phyloP scores from a whole-genome alignment of 164 flowering plant species.

The Houttuynia cordata region DNA sequence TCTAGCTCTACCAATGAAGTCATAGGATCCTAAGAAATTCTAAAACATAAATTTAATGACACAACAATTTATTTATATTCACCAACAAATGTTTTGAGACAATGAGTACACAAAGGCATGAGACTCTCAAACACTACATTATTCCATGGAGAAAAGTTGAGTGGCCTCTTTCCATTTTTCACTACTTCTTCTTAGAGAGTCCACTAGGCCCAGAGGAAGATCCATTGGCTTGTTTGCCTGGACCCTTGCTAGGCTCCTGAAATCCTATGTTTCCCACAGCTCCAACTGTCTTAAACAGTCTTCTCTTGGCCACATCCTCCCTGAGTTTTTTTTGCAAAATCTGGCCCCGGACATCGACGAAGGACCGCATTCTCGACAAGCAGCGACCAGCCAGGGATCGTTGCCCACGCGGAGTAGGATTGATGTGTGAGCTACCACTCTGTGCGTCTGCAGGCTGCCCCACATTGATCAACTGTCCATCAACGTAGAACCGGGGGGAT shows the following conservation, averaged over 20 bases:
- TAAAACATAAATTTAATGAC: too few relatives aligned
- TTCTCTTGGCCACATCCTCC: conserved; percentile 46
- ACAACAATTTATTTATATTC: too few relatives aligned
- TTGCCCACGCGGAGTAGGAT: not conserved
- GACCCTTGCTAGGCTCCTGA: conserved; percentile 24
- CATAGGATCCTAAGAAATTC: too few relatives aligned
- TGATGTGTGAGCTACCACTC: conserved; percentile 1
- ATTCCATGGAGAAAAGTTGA: too few relatives aligned
- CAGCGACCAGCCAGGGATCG: not conserved
- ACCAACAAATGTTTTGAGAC: too few relatives aligned
- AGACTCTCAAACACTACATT: too few relatives aligned
- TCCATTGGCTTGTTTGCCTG: not conserved
- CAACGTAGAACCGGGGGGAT: conserved; percentile 39
- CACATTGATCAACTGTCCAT: conserved; percentile 14
- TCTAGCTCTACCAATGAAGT: too few relatives aligned
- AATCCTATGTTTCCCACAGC: conserved; percentile 66
- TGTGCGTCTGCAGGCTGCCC: conserved; percentile 10
- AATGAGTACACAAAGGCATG: too few relatives aligned
- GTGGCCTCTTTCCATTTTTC: too few relatives aligned
- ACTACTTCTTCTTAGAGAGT: too few relatives aligned
- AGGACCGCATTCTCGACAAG: conserved; percentile 25
- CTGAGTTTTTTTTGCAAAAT: conserved; percentile 41
- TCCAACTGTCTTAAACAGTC: conserved; percentile 74
- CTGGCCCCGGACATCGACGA: conserved; percentile 59
- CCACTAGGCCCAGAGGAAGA: not conserved